These are phyloP conservation scores for Medicago lupulina DNA, from an alignment of 306 rosid genomes.

Conservation along the genomic window DNA sequence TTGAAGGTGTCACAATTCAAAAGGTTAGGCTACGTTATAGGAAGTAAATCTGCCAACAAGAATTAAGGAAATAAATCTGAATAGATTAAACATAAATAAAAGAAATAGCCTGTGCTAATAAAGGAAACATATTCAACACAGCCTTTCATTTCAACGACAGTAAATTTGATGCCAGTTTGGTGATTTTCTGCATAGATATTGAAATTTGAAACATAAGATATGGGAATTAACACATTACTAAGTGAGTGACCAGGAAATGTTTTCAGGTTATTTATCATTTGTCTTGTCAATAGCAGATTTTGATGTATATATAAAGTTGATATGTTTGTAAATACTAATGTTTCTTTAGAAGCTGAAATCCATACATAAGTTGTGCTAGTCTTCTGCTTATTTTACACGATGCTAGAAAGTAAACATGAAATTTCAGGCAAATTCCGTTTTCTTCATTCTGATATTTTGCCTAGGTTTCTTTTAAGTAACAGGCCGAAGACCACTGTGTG, in stretches of 20 bases:
- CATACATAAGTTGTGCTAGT: background rate
- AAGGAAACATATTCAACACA: constrained; percentile 1
- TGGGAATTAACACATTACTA: background rate
- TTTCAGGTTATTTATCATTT: background rate
- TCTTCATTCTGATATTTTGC: constrained; percentile 33
- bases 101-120: background rate
- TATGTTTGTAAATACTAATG: background rate
- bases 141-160: background rate
- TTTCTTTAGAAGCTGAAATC: background rate
- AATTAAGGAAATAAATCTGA: background rate
- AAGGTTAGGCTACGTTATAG: background rate
- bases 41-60: constrained; percentile 8
- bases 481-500: constrained; percentile 22
- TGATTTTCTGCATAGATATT: background rate
- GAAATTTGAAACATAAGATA: background rate
- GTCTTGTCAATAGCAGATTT: background rate
- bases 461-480: constrained; percentile 17
- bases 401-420: constrained; percentile 22
- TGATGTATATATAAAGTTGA: background rate
- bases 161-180: background rate
- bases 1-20: background rate
- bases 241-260: background rate
- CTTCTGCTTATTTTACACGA: background rate
- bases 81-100: background rate
- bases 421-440: constrained; percentile 20